These are phyloP conservation scores for Amaranthus hypochondriacus DNA, from an alignment of 148 eudicot species.

Conservation along the genomic window DNA sequence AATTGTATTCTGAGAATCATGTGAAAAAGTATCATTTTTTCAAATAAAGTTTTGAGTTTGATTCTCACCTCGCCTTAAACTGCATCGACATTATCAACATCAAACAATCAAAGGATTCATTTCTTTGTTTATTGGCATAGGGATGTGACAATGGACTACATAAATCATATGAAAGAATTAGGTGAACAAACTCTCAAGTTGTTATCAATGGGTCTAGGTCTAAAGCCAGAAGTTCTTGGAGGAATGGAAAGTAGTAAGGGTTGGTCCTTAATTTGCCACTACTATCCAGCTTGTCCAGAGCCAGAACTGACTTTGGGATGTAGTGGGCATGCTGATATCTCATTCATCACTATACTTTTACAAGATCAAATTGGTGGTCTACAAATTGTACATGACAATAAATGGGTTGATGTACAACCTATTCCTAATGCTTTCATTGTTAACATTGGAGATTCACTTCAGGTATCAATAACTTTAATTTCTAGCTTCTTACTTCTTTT, in stretches of 20 bases:
- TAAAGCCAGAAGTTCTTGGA: conserved; percentile 20
- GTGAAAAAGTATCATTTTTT: too few relatives aligned
- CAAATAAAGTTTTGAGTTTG: not conserved
- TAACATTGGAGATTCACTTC: too few relatives aligned
- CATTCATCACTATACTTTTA: conserved; percentile 16
- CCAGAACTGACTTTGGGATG: conserved; percentile 18
- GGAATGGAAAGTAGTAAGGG: conserved; percentile 27
- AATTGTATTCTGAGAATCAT: too few relatives aligned
- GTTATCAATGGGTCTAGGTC: conserved; percentile 37
- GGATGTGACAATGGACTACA: conserved; percentile 25
- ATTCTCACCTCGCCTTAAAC: too few relatives aligned
- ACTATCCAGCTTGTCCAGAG: conserved; percentile 34
- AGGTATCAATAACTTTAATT: too few relatives aligned
- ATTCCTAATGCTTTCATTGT: not conserved
- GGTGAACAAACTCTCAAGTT: conserved; percentile 28
- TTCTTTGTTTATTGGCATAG: conserved; percentile 7
- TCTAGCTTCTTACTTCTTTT: too few relatives aligned
- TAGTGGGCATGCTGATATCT: not conserved
- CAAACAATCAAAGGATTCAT: too few relatives aligned
- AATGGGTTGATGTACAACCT: conserved; percentile 13
- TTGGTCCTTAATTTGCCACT: conserved; percentile 24
- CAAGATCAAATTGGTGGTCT: conserved; percentile 7
- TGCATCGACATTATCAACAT: too few relatives aligned
- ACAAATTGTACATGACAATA: conserved; percentile 1
- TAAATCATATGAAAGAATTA: conserved; percentile 22